A percentile compares a stretch with the other conserved stretches of the same genome.
phyloP scores from a whole-genome alignment of 2,329 filamentous ascomycete genomes.

The Calonectria fujianensis region DNA sequence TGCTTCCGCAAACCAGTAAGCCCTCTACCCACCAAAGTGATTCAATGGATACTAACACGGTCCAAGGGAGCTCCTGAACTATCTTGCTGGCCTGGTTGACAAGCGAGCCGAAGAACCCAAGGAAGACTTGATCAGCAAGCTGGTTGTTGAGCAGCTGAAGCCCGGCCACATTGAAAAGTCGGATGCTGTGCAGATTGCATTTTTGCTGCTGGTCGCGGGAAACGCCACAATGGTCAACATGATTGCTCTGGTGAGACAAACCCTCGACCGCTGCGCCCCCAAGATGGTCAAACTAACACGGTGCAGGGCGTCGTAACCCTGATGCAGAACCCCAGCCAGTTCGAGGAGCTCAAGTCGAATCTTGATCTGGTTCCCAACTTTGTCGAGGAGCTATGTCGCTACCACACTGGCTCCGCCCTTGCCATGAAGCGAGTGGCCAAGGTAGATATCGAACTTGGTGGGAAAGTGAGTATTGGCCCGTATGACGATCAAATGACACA shows the following conservation, averaged over 20 bases:
- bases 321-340: constrained; percentile 64
- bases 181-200: constrained; percentile 68
- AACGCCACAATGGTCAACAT: constrained; percentile 73
- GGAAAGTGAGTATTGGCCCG: constrained; percentile 55
- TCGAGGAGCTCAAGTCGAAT: constrained; percentile 63
- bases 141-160: constrained; percentile 64
- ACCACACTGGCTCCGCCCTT: constrained; percentile 67
- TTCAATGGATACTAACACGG: background rate
- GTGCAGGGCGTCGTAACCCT: constrained; percentile 65
- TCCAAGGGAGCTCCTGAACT: constrained; percentile 64
- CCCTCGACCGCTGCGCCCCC: no score
- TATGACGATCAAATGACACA: no score
- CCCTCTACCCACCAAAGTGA: rapidly evolving
- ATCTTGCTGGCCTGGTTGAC: constrained; percentile 66
- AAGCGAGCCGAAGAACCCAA: constrained; percentile 62
- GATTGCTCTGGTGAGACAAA: constrained; percentile 64
- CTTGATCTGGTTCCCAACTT: constrained; percentile 62
- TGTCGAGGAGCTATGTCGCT: constrained; percentile 70
- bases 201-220: constrained; percentile 69
- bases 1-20: constrained; percentile 65
- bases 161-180: constrained; percentile 62
- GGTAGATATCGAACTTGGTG: constrained; percentile 66
- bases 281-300: background rate
- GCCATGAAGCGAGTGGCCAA: constrained; percentile 69
- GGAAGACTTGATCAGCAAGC: constrained; percentile 68